Base-by-base conservation (phyloP, 179 eudicot species). In the Camellia oleifera region DNA sequence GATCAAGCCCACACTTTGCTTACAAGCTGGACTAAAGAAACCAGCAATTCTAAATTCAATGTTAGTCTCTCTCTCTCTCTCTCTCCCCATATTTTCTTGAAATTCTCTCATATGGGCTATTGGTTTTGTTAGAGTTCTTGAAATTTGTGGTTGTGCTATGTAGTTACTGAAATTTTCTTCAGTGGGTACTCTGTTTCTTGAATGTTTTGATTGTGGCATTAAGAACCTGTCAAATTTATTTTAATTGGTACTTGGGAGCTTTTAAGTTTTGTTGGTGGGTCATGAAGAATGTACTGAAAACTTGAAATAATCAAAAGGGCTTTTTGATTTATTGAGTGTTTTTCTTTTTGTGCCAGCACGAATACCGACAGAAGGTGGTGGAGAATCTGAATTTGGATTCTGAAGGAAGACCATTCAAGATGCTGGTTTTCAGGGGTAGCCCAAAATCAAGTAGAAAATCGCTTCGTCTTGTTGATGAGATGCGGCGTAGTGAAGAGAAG, bases 341-440 rank as follows among this genome's bases (percentile, higher is more conserved):
- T 52, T 80, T 80, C 10, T 26, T n/a, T 26, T n/a, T 46, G 8
- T 23, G 18, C 53, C 83, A 87, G 90, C 81, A 61, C 4, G 72
- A 77, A 48, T 87, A 85, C 62, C 54, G 83, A 17, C 66, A 42
- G 66, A 75, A 74, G 57, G 32, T 87, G 82, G 76, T 76, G 71
- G 85, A 81, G 23, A 81, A 77, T 77, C 78, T 87, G 65, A 85
- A 60, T 3, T 54, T 83, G 72, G 88, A 87, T 66, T 62, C 78
- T 40, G 86, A 77, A 52, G 88, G 88, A 63, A 83, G 86, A 70
- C 90, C 84, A 61, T 87, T 87, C 77, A 84, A 80, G 71, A 85
- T 87, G 86, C 66, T 87, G 77, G 86, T 83, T 74, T 87, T 85
- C 86, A 81, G 90, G 62, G 90, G 90, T 40, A 85, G 88, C 78